Base-by-base conservation (phyloP, 140 eudicot species). In the Flaveria floridana region DNA sequence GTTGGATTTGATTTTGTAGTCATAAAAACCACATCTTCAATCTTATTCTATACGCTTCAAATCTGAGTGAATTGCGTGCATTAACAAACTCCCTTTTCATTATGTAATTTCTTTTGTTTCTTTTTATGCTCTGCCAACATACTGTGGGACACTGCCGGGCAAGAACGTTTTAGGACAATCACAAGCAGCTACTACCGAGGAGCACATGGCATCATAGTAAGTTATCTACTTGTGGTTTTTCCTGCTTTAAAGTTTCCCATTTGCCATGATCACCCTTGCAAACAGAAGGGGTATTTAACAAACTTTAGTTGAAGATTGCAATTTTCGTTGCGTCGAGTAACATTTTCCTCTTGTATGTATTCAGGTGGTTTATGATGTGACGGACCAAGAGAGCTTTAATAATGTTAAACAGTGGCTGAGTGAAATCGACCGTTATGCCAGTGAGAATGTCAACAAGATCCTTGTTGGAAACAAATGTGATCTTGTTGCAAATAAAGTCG, bases 111-210 rank as follows among this genome's bases (percentile, higher is more conserved):
- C 18, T 59, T 25, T 68, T 21, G n/a, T 57, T 37, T 4, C 41
- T 6, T 52, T 39, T 51, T 51, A 20, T 62, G 39, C 34, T 71
- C 21, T 76, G 21, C 70, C 73, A 78, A 73, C 48, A 16, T 59
- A 65, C 85, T 86, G 96, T 89, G 92, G 96, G 96, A 89, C 79
- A 89, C 96, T 63, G 96, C 96, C 18, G 96, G 96, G 51, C 96
- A 89, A 80, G 96, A 89, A 80, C 96, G 92, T 70, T 89, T 89
- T 78, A 86, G 92, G 83, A 89, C 96, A 48, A 89, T 89, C 82
- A 89, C 96, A 61, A 89, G 96, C 85, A 89, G 96, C 80, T 89
- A 89, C 81, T 89, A 86, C 76, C 88, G 96, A 50, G 96, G 96
- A 53, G 92, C 96, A 62, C 92, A 89, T 83, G 96, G 96, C 81